phyloP scores from a whole-genome alignment of 2,329 filamentous ascomycete species.

The Alternaria novae-zelandiae region DNA sequence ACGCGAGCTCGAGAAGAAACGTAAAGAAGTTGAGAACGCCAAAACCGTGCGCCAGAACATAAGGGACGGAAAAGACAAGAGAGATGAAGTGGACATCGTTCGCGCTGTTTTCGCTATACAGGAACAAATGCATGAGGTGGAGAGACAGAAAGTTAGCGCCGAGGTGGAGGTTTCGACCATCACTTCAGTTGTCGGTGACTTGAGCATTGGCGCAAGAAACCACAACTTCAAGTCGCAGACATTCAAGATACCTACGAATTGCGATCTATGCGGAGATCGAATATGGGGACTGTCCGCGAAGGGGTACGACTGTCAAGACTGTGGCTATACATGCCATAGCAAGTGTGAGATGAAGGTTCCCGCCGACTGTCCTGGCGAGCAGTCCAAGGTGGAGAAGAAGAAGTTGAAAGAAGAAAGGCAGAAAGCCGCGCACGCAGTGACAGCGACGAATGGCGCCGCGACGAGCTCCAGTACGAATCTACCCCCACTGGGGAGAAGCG shows the following conservation, averaged over 20 bases:
- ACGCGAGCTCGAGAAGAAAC: slow-evolving; percentile 83
- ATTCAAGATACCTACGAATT: slow-evolving; percentile 99
- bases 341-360: slow-evolving; percentile 99
- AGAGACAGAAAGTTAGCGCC: slow-evolving; percentile 82
- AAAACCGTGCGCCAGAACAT: slow-evolving; percentile 77
- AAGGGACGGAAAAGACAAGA: slow-evolving; percentile 82
- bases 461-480: slow-evolving; percentile 65
- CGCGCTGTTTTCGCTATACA: slow-evolving; percentile 82
- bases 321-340: slow-evolving; percentile 96
- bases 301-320: slow-evolving; percentile 94
- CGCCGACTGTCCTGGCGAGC: slow-evolving; percentile 91
- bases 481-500: slow-evolving; percentile 74
- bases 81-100: slow-evolving; percentile 86
- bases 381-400: slow-evolving; percentile 93
- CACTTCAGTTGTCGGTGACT: slow-evolving; percentile 86
- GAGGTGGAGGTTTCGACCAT: slow-evolving; percentile 95
- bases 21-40: slow-evolving; percentile 79
- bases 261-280: slow-evolving; percentile 92
- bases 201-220: slow-evolving; percentile 89
- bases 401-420: slow-evolving; percentile 88
- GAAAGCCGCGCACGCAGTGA: slow-evolving; percentile 69
- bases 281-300: slow-evolving; percentile 98
- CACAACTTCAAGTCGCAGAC: slow-evolving; percentile 99
- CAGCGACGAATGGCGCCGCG: slow-evolving; percentile 53
- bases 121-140: slow-evolving; percentile 82